Evolutionary conservation across 169 alveolate species (phyloP), one percentile per base, ranked within the genome.

Genomic region (Plasmodium gonderi): DNA sequence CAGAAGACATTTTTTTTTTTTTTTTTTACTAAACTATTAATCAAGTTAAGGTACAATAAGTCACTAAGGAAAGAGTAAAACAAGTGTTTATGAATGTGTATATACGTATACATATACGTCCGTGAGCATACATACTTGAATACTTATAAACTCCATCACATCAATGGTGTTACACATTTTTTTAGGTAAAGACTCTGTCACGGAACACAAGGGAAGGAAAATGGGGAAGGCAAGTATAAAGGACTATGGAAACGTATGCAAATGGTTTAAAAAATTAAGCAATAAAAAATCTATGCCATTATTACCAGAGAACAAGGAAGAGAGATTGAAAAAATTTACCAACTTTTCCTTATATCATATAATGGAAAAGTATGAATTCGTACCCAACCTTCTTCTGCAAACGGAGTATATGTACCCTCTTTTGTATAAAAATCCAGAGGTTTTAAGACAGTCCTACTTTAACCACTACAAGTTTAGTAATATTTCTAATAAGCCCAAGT

Each of bases 301-400:
- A 11, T 29, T 82, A 51, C 83, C 92, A 54, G 92, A 82, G 60
- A 82, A 82, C 8, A 82, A 82, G 68, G 82, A 82, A 14, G 92
- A 82, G 42, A 69, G 92, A n/a, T 44, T 82, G 60, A 82, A 82
- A 82, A 69, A 40, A 1, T 82, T 82, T 69, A 82, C 92, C n/a
- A 82, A 82, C 60, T 82, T 69, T 82, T 82, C 92, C 60, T 40
- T 82, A 26, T 82, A 82, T 75, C 92, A 82, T 82, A 82, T 82
- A 33, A 82, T 82, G 92, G 92, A 82, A 68, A 82, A 82, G 75
- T 82, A 82, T 42, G 92, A 82, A 60, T 82, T 82, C 33, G 42
- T 82, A 20, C 92, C 92, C 14, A 82, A 82, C 44, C 77, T 82
- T 33, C 78, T 82, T 75, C 64, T 82, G 36, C 80, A 82, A 54